phyloP scores from a whole-genome alignment of 1,284 basidiomycete genomes.

The Spongiforma sp. region DNA sequence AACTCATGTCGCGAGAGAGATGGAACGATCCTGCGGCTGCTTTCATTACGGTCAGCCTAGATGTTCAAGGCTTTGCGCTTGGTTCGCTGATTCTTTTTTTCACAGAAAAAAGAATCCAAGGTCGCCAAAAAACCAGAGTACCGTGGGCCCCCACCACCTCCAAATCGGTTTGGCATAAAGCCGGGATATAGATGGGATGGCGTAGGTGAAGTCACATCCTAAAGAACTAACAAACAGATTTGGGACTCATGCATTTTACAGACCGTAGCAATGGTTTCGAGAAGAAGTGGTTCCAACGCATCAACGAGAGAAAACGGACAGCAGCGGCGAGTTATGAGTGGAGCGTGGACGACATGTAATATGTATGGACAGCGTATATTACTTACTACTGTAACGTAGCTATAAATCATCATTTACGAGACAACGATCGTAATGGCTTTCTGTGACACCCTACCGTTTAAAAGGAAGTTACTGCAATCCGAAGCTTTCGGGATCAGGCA shows the following conservation, averaged over 20 bases:
- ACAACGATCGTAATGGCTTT: neutral
- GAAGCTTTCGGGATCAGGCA: neutral
- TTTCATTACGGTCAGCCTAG: constrained; percentile 81
- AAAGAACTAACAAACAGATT: constrained; percentile 11
- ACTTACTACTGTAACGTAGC: constrained; percentile 1
- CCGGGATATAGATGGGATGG: constrained; percentile 99
- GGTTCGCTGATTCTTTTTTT: constrained; percentile 8
- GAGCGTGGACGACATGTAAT: constrained; percentile 91
- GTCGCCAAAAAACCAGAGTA: constrained; percentile 87
- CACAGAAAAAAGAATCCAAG: constrained; percentile 73
- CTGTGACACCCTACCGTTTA: neutral
- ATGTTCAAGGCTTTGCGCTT: neutral
- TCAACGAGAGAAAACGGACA: constrained; percentile 74
- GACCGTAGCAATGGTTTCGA: constrained; percentile 96
- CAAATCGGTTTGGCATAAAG: constrained; percentile 94
- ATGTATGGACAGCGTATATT: too few relatives aligned
- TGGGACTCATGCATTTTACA: constrained; percentile 38
- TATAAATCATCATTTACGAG: too few relatives aligned
- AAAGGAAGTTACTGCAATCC: constrained; percentile 1
- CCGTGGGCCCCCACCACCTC: constrained; percentile 84
- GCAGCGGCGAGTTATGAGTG: constrained; percentile 79
- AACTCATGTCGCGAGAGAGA: constrained; percentile 76
- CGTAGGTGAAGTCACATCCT: constrained; percentile 67
- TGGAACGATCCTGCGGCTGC: constrained; percentile 97
- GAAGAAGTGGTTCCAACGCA: constrained; percentile 86